Evolutionary conservation across 345 rosid species (phyloP).

Genomic region (Populus nigra): DNA sequence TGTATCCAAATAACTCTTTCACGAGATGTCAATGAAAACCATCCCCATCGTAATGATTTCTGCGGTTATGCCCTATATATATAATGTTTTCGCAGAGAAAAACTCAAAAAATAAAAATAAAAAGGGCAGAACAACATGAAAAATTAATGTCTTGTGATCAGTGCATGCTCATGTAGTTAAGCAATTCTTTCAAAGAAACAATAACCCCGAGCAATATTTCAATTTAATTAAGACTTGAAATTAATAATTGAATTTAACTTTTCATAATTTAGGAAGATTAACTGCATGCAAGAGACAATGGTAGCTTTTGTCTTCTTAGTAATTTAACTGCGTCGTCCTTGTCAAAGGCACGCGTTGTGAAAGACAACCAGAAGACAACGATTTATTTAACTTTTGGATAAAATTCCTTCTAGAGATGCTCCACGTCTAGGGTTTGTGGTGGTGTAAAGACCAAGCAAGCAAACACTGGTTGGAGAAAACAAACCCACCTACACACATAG

Average conservation of each 20-base stretch:
- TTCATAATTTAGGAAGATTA: not conserved
- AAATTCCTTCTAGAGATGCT: slow-evolving; percentile 3
- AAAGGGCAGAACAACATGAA: not conserved
- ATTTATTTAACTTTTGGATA: slow-evolving; percentile 20
- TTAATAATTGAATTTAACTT: not conserved
- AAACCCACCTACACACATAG: not conserved
- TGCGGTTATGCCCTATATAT: not conserved
- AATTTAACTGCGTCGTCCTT: not conserved
- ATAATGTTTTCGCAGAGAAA: no score
- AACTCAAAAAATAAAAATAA: no score
- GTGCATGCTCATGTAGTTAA: not conserved
- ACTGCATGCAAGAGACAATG: slow-evolving; percentile 13
- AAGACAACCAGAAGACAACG: slow-evolving; percentile 47
- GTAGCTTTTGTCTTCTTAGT: not conserved
- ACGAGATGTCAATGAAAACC: not conserved
- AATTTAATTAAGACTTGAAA: not conserved
- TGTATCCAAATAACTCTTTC: not conserved
- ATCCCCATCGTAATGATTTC: not conserved
- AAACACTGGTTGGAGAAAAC: not conserved
- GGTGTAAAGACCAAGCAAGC: slow-evolving; percentile 21
- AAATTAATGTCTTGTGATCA: no score
- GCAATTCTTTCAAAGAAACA: not conserved
- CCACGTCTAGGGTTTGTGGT: slow-evolving; percentile 9
- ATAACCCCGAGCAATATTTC: no score
- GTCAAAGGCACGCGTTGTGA: slow-evolving; percentile 17